These are phyloP conservation scores for Camellia oleifera DNA, from an alignment of 179 eudicot genomes.

Conservation along the genomic window DNA sequence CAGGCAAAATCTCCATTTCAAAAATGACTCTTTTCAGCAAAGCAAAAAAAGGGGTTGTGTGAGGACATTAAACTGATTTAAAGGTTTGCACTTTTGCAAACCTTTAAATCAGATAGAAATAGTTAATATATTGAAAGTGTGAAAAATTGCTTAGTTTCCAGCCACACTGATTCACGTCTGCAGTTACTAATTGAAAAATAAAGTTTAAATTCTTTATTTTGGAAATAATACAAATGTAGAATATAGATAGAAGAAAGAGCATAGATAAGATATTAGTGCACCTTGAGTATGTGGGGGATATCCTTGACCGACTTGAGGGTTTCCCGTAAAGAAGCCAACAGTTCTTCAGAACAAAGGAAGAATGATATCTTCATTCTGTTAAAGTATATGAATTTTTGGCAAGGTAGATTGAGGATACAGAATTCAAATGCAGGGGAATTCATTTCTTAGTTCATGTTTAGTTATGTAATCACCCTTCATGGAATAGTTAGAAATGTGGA, in stretches of 20 bases:
- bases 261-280: slow-evolving; percentile 20
- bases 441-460: slow-evolving; percentile 5
- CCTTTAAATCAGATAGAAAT: not conserved
- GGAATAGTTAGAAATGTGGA: not conserved
- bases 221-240: not conserved
- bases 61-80: not conserved
- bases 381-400: slow-evolving; percentile 28
- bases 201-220: slow-evolving; percentile 5
- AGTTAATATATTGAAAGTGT: not conserved
- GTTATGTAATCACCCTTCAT: not conserved
- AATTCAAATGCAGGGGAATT: not conserved
- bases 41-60: not conserved
- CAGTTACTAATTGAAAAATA: no score
- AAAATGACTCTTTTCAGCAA: not conserved
- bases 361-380: slow-evolving; percentile 71
- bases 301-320: slow-evolving; percentile 87
- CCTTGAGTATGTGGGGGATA: slow-evolving; percentile 89
- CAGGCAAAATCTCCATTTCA: not conserved
- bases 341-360: slow-evolving; percentile 74
- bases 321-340: slow-evolving; percentile 70
- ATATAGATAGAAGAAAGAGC: not conserved
- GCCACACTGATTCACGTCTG: no score
- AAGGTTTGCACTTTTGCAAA: no score
- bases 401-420: slow-evolving; percentile 5
- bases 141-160: not conserved